Evolutionary conservation across 2,329 filamentous ascomycete genomes (phyloP), one percentile per base, ranked within the genome.

Genomic region (Ophiostoma himal-ulmi): DNA sequence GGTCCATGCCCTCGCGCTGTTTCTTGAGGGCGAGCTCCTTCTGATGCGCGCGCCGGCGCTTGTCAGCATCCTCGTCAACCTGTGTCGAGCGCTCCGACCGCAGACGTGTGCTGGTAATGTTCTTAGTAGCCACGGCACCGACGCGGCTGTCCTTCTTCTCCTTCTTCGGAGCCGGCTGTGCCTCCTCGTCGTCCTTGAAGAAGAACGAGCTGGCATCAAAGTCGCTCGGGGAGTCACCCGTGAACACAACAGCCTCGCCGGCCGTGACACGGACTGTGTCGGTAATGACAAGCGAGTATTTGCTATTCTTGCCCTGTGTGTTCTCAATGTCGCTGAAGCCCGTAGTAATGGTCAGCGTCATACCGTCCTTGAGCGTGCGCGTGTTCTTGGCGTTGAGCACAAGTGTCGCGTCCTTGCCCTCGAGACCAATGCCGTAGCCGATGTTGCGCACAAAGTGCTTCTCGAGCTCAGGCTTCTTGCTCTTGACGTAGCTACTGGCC

Each of bases 121-220:
- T 99, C 77, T 94, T 96, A 69, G 93, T 91, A 34, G 94, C 93
- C 71, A 97, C 91, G 37, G 94, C 93, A 71, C 92, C 93, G 10
- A 95, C 90, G 62, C 91, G 88, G 0, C 88, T 84, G 75, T 95
- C 91, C 80, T 90, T 93, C 85, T 95, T 96, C 75, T 94, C 89
- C 80, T 96, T 96, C 75, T 95, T 96, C n/a, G 92, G 91, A 11
- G 91, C 86, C 41, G 92, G 91, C 78, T 93, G 89, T 73, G 92
- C 88, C 75, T 96, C 92, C 77, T 96, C 93, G 72, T 97, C 93
- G 75, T 98, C 94, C 78, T 97, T 96, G 84, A 99, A 99, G 82
- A 97, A 98, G 83, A 99, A 99, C 0, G 94, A 97, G 54, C 94
- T 94, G 4, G 93, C 93, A 76, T 98, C 95, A 71, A 96, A 88